Base-by-base conservation (phyloP, 495 filamentous ascomycete species). In the Poronia punctata region DNA sequence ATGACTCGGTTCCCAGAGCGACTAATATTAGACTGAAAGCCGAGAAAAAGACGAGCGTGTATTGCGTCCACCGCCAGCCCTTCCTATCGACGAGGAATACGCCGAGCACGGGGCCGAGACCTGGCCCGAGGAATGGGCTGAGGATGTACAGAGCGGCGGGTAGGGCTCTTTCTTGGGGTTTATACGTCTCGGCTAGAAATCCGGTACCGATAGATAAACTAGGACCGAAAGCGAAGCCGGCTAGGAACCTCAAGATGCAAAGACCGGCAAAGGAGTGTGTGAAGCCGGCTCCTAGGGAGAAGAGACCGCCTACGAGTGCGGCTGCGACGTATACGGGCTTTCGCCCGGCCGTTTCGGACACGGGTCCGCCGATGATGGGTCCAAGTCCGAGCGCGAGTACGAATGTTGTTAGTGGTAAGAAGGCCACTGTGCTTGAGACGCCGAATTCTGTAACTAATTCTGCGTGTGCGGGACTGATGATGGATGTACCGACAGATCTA, bases 51-150 rank as follows among this genome's bases (percentile, higher is more conserved):
- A 61, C 54, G 24, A 65, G 36, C 0, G 58, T 64, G 33, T 47
- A 67, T 39, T 69, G 67, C 3, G 77, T 78, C 77, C 79, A 83
- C 24, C 76, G 70, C 74, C 77, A 84, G 23, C 59, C 64, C 46
- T 76, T 78, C 18, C 72, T 60, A 32, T 71, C 63, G 4, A 69
- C 66, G 17, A 74, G 64, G 46, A 78, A 84, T n/a, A 75, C 74
- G 15, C 82, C 82, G 24, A 85, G 67, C 22, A 80, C 60, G 3
- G 80, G 80, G 4, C 63, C 68, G 0, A 79, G 38, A 15, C 70
- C 65, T 4, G 78, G 77, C 1, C 79, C 79, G 14, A 75, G 50
- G 42, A 82, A 81, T 0, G 76, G 73, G 14, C 65, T 68, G 17
- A 77, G 46, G n/a, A 81, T 49, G 46, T 70, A 75, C n/a, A 73